Conservation (phyloP, 2,329 filamentous ascomycete species). For the Tolypocladium album region DNA sequence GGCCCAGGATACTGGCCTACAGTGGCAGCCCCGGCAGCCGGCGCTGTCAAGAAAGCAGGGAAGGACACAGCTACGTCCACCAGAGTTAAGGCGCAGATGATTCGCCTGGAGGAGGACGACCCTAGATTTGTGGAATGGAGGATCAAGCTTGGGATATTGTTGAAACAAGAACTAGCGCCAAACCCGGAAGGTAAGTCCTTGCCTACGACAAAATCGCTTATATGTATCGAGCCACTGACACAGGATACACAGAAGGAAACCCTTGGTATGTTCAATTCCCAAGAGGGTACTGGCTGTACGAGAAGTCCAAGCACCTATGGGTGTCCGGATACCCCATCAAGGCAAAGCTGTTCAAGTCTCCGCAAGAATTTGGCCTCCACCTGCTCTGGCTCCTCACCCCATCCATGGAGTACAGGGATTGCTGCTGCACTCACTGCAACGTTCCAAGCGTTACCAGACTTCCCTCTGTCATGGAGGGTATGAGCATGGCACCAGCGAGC, state of each 20-base stretch:
- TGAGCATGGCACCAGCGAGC: conserved; percentile 5
- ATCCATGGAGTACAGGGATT: conserved; percentile 36
- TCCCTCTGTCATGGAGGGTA: not conserved
- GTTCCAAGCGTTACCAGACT: conserved; percentile 15
- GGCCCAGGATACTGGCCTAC: conserved; percentile 33
- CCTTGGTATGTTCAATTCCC: conserved; percentile 34
- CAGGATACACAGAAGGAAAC: conserved; percentile 24
- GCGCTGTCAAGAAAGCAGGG: conserved; percentile 22
- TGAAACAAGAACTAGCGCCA: conserved; percentile 33
- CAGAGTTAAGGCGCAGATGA: conserved; percentile 31
- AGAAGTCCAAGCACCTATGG: conserved; percentile 37
- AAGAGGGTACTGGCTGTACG: conserved; percentile 34
- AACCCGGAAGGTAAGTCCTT: conserved; percentile 24
- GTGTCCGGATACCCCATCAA: conserved; percentile 39
- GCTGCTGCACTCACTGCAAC: conserved; percentile 40
- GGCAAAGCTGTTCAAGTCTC: conserved; percentile 37
- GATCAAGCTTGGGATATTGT: conserved; percentile 32
- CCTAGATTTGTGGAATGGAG: conserved; percentile 33
- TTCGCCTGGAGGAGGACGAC: conserved; percentile 29
- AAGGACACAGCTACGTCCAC: conserved; percentile 21
- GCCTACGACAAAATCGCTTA: not conserved
- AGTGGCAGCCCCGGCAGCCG: conserved; percentile 13
- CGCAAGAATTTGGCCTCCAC: conserved; percentile 42
- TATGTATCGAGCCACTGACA: not conserved
- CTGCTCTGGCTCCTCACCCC: conserved; percentile 39